Evolutionary conservation across 2,329 filamentous ascomycete species (phyloP).

Genomic region (Colletotrichum plurivorum): DNA sequence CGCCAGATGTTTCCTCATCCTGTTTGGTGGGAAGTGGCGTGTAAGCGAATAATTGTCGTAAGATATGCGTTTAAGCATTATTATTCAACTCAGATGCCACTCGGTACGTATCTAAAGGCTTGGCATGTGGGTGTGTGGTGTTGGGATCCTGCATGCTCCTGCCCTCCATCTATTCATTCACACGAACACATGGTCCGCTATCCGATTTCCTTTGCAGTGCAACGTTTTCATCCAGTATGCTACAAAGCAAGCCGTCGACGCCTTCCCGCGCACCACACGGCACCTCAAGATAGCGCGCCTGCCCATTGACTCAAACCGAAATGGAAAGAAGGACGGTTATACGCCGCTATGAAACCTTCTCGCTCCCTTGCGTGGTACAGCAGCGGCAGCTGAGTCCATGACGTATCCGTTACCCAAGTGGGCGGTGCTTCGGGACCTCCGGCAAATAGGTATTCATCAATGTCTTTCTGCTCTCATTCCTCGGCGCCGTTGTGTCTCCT

Average conservation of each 20-base stretch:
- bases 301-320: background rate
- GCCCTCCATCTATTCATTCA: background rate
- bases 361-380: constrained; percentile 12
- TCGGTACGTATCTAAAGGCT: background rate
- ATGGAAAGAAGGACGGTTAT: background rate
- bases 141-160: background rate
- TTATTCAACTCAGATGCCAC: background rate
- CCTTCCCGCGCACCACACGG: background rate
- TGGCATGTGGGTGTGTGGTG: background rate
- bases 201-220: background rate
- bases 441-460: constrained; percentile 12
- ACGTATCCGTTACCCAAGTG: constrained; percentile 32
- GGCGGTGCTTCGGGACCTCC: constrained; percentile 25
- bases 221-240: background rate
- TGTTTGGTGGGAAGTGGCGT: background rate
- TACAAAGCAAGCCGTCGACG: background rate
- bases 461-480: constrained; percentile 10
- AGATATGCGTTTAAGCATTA: background rate
- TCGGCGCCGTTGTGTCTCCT: constrained; percentile 21
- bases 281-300: background rate
- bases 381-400: constrained; percentile 24
- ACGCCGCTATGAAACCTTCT: constrained; percentile 10
- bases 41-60: background rate
- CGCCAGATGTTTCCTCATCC: constrained; percentile 16
- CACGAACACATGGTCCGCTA: background rate